Conservation (phyloP, 2,329 filamentous ascomycete species). For the Penicillium psychrosexuale region DNA sequence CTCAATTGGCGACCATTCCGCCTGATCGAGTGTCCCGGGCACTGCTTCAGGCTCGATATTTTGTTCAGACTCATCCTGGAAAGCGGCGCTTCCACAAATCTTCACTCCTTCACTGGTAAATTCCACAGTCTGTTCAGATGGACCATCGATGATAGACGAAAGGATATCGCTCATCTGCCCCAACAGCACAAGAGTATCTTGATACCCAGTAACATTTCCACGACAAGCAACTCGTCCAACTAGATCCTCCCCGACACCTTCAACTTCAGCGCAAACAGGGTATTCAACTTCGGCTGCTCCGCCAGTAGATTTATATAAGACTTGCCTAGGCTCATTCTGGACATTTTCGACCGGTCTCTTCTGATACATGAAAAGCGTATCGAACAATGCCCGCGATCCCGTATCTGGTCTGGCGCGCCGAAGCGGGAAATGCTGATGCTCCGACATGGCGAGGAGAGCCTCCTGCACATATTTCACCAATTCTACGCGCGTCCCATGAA, state of each 20-base stretch:
- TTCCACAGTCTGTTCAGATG: constrained; percentile 52
- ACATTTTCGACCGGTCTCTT: constrained; percentile 44
- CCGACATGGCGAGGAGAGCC: constrained; percentile 62
- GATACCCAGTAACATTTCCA: constrained; percentile 49
- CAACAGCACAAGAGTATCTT: constrained; percentile 53
- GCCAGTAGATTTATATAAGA: constrained; percentile 61
- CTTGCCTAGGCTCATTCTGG: constrained; percentile 5
- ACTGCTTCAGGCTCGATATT: constrained; percentile 1
- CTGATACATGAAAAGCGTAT: constrained; percentile 66
- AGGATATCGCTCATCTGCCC: constrained; percentile 60
- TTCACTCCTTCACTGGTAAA: constrained; percentile 55
- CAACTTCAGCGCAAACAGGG: constrained; percentile 77
- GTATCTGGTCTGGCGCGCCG: constrained; percentile 61
- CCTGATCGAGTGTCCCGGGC: not conserved
- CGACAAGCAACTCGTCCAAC: constrained; percentile 73
- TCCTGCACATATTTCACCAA: constrained; percentile 73
- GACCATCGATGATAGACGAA: constrained; percentile 50
- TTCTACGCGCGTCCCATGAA: constrained; percentile 64
- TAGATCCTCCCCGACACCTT: constrained; percentile 55
- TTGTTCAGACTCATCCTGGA: constrained; percentile 12
- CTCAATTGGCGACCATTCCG: constrained; percentile 35
- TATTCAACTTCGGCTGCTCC: constrained; percentile 72
- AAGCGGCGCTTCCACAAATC: constrained; percentile 59
- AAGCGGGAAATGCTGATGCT: constrained; percentile 74
- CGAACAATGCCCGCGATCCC: constrained; percentile 52